Conservation (phyloP, 495 filamentous ascomycete species). For the Parmelia sp. region DNA sequence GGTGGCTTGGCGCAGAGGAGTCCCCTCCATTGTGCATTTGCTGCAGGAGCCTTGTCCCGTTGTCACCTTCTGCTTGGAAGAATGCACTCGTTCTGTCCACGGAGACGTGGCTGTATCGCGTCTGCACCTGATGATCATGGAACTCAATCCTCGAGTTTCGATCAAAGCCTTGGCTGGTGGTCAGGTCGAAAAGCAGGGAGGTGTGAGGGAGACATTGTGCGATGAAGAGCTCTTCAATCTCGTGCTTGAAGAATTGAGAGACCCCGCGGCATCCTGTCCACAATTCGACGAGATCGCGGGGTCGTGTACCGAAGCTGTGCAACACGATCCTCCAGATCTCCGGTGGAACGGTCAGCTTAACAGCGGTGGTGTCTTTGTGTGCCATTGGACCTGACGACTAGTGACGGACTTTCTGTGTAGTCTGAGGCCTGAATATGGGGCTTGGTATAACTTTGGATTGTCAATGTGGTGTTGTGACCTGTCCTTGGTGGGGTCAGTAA, state of each 20-base stretch:
- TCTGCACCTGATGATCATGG: not conserved
- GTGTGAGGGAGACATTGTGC: not conserved
- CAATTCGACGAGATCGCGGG: not conserved
- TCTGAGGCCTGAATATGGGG: not conserved
- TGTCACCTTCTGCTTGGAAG: not conserved
- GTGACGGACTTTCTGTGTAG: not conserved
- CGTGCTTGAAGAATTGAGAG: not conserved
- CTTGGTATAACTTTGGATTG: not conserved
- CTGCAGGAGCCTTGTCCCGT: not conserved
- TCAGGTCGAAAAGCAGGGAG: not conserved
- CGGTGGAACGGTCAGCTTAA: not conserved
- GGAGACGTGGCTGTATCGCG: not conserved
- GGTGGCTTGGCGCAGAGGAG: not conserved
- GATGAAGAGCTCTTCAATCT: not conserved
- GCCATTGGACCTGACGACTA: not conserved
- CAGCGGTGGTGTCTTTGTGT: not conserved
- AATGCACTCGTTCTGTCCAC: not conserved
- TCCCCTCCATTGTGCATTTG: not conserved
- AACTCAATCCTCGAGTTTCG: not conserved
- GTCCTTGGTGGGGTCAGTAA: not conserved
- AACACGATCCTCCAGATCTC: not conserved
- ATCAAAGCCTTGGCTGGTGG: conserved; percentile 1
- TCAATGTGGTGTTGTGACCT: not conserved
- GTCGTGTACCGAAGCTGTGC: not conserved
- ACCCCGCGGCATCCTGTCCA: not conserved